A percentile compares a stretch with the other conserved stretches of the same genome.
Conservation (phyloP, 768 basidiomycete genomes). For the Coprinellus aureogranulatus region DNA sequence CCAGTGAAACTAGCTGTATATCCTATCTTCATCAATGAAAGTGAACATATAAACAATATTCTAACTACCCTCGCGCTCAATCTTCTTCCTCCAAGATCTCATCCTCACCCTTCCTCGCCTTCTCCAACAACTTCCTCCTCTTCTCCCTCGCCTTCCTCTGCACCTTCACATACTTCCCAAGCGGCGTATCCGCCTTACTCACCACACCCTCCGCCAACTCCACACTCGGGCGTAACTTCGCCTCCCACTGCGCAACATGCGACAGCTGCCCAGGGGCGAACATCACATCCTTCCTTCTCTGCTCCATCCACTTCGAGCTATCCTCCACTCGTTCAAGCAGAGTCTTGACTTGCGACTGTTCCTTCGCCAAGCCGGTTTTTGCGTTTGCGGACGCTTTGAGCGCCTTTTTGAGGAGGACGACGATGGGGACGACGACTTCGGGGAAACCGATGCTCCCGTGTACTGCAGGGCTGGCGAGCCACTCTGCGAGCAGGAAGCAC, state of each 20-base stretch:
- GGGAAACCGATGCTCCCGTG: constrained; percentile 92
- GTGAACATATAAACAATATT: background rate
- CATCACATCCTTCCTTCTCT: constrained; percentile 60
- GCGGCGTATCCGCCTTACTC: constrained; percentile 61
- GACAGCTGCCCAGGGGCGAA: constrained; percentile 73
- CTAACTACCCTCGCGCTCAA: background rate
- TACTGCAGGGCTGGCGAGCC: constrained; percentile 67
- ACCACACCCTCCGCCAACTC: constrained; percentile 34
- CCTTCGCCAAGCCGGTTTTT: constrained; percentile 43
- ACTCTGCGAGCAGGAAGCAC: constrained; percentile 74
- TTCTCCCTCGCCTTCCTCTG: constrained; percentile 80
- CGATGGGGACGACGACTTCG: constrained; percentile 80
- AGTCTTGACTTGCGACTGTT: constrained; percentile 62
- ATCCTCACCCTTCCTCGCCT: constrained; percentile 71
- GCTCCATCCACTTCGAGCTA: constrained; percentile 75
- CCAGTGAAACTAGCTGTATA: constrained; percentile 6
- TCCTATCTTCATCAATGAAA: no score
- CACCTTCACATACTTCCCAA: constrained; percentile 79
- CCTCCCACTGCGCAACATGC: constrained; percentile 76
- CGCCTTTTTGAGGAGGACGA: constrained; percentile 67
- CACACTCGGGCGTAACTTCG: constrained; percentile 28
- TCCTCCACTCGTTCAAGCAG: constrained; percentile 88
- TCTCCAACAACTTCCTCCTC: constrained; percentile 65
- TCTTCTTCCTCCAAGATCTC: constrained; percentile 64
- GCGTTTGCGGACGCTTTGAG: constrained; percentile 54